These are phyloP conservation scores for Pseudogymnoascus sp. DNA, from an alignment of 2,329 filamentous ascomycete genomes.

Conservation along the genomic window DNA sequence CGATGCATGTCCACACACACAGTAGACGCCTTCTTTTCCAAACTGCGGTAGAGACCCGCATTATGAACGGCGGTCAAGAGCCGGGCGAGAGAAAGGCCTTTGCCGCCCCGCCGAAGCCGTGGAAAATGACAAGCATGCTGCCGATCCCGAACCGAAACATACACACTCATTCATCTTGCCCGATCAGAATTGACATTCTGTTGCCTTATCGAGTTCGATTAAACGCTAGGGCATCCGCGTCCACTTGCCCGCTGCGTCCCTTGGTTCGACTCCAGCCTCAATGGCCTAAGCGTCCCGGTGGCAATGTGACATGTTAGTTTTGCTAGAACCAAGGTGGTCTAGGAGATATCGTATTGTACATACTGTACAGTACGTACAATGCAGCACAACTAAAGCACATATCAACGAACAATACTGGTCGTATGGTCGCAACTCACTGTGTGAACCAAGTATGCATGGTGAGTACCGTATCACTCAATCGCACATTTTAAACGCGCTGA, in stretches of 20 bases:
- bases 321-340: neutral
- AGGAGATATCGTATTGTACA: neutral
- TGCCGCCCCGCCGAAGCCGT: neutral
- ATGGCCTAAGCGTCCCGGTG: neutral
- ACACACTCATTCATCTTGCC: neutral
- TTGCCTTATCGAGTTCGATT: neutral
- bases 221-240: neutral
- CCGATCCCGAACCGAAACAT: neutral
- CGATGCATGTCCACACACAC: neutral
- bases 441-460: neutral
- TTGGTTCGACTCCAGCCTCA: neutral
- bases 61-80: neutral
- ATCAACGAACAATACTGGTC: neutral
- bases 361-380: neutral
- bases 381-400: neutral
- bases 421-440: neutral
- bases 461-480: neutral
- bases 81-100: neutral
- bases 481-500: constrained; percentile 2
- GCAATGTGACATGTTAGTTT: constrained; percentile 4
- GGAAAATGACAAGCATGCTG: neutral
- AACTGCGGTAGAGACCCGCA: neutral
- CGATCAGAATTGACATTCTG: neutral
- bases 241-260: neutral
- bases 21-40: neutral